Evolutionary conservation across 1,139 yeast genomes (phyloP).

Genomic region (Suhomyces taliae): DNA sequence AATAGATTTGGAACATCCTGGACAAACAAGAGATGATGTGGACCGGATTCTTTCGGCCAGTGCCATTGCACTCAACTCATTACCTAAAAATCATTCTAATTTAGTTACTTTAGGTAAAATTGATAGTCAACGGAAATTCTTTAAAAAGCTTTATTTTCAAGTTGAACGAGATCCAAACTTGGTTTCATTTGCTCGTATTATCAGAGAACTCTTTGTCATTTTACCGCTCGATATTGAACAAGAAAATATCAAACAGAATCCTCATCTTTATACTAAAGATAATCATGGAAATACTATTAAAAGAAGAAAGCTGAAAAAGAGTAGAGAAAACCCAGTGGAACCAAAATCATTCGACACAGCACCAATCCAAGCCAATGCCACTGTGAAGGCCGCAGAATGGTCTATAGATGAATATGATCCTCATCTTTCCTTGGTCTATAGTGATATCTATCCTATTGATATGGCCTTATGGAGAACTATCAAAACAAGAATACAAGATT

Average conservation of each 20-base stretch:
- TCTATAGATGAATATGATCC: conserved; percentile 61
- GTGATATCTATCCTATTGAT: conserved; percentile 65
- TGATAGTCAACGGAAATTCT: conserved; percentile 35
- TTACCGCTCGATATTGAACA: conserved; percentile 38
- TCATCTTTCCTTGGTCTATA: conserved; percentile 72
- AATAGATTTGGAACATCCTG: conserved; percentile 37
- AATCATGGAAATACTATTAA: conserved; percentile 32
- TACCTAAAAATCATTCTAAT: conserved; percentile 38
- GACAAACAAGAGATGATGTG: conserved; percentile 52
- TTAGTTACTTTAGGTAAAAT: conserved; percentile 42
- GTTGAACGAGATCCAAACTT: conserved; percentile 57
- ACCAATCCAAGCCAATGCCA: conserved; percentile 27
- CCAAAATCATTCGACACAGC: conserved; percentile 26
- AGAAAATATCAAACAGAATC: conserved; percentile 39
- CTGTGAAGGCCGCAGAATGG: conserved; percentile 54
- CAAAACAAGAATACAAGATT: conserved; percentile 68
- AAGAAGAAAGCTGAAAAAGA: conserved; percentile 24
- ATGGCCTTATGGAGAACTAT: conserved; percentile 69
- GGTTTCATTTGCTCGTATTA: conserved; percentile 64
- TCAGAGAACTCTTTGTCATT: conserved; percentile 66
- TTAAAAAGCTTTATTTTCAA: conserved; percentile 58
- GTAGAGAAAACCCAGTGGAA: conserved; percentile 9
- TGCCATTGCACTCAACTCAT: conserved; percentile 58
- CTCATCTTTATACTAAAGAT: conserved; percentile 42
- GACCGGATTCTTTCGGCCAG: conserved; percentile 64